These are phyloP conservation scores for Cyphellophora europaea DNA, from an alignment of 2,329 filamentous ascomycete genomes.

Conservation along the genomic window DNA sequence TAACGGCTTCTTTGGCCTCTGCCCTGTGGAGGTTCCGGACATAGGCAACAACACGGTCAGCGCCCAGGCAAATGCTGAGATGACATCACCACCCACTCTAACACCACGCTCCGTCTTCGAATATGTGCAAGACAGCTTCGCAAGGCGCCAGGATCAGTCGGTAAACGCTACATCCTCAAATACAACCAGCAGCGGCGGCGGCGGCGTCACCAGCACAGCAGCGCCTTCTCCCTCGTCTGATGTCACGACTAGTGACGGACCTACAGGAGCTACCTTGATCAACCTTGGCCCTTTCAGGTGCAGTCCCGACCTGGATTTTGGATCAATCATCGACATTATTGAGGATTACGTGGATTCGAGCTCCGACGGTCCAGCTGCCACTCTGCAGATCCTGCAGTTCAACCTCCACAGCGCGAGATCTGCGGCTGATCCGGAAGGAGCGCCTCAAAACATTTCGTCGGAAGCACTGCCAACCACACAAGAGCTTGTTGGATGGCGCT, in stretches of 20 bases:
- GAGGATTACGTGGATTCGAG: constrained; percentile 45
- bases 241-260: constrained; percentile 8
- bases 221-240: background rate
- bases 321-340: constrained; percentile 40
- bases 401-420: constrained; percentile 51
- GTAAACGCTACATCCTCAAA: background rate
- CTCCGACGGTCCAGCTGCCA: constrained; percentile 45
- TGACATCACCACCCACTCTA: background rate
- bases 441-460: constrained; percentile 31
- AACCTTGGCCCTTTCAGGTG: constrained; percentile 48
- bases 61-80: constrained; percentile 6
- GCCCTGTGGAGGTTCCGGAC: constrained; percentile 37
- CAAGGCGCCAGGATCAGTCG: constrained; percentile 2
- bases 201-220: constrained; percentile 1
- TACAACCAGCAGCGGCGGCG: background rate
- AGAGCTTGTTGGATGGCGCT: constrained; percentile 40
- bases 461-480: constrained; percentile 34
- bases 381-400: constrained; percentile 43
- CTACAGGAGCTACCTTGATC: constrained; percentile 7
- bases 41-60: constrained; percentile 12
- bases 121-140: background rate
- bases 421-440: constrained; percentile 29
- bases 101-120: background rate
- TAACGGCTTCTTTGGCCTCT: constrained; percentile 48
- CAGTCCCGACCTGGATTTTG: constrained; percentile 42